These are phyloP conservation scores for Flaveria sonorensis DNA, from an alignment of 129 eudicot genomes.

Conservation along the genomic window DNA sequence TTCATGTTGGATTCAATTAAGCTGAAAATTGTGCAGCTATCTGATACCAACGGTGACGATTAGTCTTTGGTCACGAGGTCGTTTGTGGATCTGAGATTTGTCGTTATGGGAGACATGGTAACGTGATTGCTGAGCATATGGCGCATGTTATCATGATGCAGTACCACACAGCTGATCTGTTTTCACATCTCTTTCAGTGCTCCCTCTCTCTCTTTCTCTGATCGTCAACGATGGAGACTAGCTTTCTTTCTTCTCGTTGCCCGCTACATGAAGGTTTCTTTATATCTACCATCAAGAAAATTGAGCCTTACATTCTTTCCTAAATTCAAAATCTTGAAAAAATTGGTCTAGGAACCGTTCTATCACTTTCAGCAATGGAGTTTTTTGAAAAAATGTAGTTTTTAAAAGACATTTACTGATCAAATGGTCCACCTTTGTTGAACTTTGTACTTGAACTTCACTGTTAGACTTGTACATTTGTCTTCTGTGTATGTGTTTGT, in stretches of 20 bases:
- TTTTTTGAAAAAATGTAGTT: background rate
- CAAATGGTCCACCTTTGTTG: background rate
- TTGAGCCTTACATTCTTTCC: constrained; percentile 10
- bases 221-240: constrained; percentile 28
- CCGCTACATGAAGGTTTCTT: constrained; percentile 32
- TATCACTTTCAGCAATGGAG: background rate
- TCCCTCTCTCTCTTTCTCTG: constrained; percentile 2
- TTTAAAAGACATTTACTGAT: background rate
- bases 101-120: constrained; percentile 34
- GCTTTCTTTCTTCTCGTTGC: constrained; percentile 13
- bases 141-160: constrained; percentile 43
- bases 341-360: background rate
- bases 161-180: constrained; percentile 28
- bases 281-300: constrained; percentile 1
- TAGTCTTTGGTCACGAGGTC: constrained; percentile 22
- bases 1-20: background rate
- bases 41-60: constrained; percentile 9
- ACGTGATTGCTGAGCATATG: constrained; percentile 41
- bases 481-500: too few species aligned
- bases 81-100: constrained; percentile 31
- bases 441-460: background rate
- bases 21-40: background rate
- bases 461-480: too few species aligned
- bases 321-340: constrained; percentile 4
- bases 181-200: constrained; percentile 27